phyloP scores from a whole-genome alignment of 192 early-diverging fungal genomes.

The Dimargaris xerosporica region DNA sequence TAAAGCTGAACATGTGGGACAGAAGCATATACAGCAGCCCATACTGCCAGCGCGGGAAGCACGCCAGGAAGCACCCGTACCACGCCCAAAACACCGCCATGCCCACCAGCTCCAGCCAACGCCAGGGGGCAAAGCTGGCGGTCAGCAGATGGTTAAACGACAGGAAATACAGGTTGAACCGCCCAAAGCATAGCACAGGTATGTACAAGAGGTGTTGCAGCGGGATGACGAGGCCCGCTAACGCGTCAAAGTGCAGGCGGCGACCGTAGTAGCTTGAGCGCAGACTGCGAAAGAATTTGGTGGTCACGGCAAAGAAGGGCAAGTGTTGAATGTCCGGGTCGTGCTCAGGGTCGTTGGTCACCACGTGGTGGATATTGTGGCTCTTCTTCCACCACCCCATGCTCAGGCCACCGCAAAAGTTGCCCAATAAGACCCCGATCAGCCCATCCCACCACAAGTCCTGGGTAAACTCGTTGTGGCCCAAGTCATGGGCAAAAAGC shows the following conservation, averaged over 20 bases:
- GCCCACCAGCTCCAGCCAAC: slow-evolving; percentile 55
- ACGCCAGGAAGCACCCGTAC: slow-evolving; percentile 53
- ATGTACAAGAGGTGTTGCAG: slow-evolving; percentile 83
- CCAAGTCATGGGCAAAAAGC: slow-evolving; percentile 91
- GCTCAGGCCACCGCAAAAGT: slow-evolving; percentile 74
- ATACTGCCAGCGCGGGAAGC: slow-evolving; percentile 47
- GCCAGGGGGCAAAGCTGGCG: slow-evolving; percentile 51
- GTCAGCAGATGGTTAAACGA: slow-evolving; percentile 50
- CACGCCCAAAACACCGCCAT: slow-evolving; percentile 66
- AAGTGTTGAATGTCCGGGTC: slow-evolving; percentile 98
- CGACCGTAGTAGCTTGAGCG: slow-evolving; percentile 84
- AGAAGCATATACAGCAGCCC: slow-evolving; percentile 51
- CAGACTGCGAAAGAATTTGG: slow-evolving; percentile 58
- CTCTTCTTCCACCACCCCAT: slow-evolving; percentile 96
- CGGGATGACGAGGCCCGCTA: slow-evolving; percentile 57
- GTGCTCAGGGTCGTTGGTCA: slow-evolving; percentile 86
- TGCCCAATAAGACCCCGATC: slow-evolving; percentile 67
- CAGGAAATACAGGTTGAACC: slow-evolving; percentile 79
- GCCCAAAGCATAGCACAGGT: slow-evolving; percentile 70
- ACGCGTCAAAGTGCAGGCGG: slow-evolving; percentile 62
- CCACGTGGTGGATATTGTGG: slow-evolving; percentile 94
- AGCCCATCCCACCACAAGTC: slow-evolving; percentile 51
- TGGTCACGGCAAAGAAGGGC: slow-evolving; percentile 85
- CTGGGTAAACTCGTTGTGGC: slow-evolving; percentile 85
- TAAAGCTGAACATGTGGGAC: slow-evolving; percentile 66